These are phyloP conservation scores for Talaromyces wortmannii DNA, from an alignment of 495 filamentous ascomycete genomes.

Conservation along the genomic window DNA sequence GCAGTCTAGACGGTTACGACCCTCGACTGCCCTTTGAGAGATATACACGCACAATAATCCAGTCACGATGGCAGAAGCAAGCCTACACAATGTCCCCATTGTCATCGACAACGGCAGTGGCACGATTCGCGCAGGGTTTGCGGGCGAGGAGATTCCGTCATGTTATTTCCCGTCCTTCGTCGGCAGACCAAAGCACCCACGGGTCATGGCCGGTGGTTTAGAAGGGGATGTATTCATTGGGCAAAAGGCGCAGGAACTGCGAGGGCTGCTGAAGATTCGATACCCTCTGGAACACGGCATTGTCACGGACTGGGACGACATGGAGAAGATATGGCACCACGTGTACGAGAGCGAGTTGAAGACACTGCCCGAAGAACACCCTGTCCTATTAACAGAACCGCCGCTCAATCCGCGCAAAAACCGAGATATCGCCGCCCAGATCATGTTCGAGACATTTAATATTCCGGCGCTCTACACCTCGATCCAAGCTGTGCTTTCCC, in stretches of 20 bases:
- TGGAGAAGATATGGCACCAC: conserved; percentile 99
- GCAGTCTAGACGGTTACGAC: background rate
- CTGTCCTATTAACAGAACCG: conserved; percentile 92
- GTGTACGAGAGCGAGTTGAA: conserved; percentile 81
- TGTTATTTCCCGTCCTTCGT: conserved; percentile 98
- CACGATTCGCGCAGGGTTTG: conserved; percentile 95
- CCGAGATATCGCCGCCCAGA: conserved; percentile 93
- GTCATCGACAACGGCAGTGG: conserved; percentile 99
- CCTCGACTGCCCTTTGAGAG: conserved; percentile 7
- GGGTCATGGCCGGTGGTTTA: conserved; percentile 88
- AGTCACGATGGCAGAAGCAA: conserved; percentile 64
- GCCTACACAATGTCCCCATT: conserved; percentile 92
- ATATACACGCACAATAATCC: conserved; percentile 9
- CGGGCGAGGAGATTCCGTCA: conserved; percentile 91
- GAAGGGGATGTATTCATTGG: conserved; percentile 98
- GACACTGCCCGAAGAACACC: conserved; percentile 96
- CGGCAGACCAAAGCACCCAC: conserved; percentile 91
- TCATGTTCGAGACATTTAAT: conserved; percentile 99
- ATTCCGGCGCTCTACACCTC: conserved; percentile 94
- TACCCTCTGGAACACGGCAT: conserved; percentile 97
- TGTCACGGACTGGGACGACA: conserved; percentile 99
- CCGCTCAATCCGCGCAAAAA: conserved; percentile 94
- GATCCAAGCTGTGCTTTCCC: conserved; percentile 92
- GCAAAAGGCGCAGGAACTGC: conserved; percentile 81
- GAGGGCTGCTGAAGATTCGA: conserved; percentile 88